These are phyloP conservation scores for Condylostoma magnum DNA, from an alignment of 169 alveolate genomes.

Conservation along the genomic window DNA sequence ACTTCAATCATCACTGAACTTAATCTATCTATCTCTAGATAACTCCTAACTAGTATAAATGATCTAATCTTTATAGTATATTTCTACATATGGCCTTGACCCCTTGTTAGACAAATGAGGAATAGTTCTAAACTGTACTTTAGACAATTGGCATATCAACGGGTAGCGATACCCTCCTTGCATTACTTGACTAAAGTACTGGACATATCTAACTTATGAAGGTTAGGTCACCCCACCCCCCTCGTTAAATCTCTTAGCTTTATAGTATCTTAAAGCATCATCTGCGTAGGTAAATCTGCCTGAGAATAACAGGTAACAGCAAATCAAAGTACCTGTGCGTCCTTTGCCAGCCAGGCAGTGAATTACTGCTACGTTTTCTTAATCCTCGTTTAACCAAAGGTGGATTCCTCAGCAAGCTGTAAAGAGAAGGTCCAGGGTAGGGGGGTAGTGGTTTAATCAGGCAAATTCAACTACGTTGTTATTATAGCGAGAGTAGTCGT, in stretches of 20 bases:
- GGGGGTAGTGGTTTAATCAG: slow-evolving; percentile 83
- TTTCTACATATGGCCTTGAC: slow-evolving; percentile 4
- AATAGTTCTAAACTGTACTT: slow-evolving; percentile 31
- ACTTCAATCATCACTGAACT: slow-evolving; percentile 28
- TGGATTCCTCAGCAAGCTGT: slow-evolving; percentile 70
- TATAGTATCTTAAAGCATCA: slow-evolving; percentile 72
- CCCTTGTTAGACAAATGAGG: slow-evolving; percentile 10
- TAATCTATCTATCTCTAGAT: slow-evolving; percentile 23
- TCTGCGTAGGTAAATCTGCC: slow-evolving; percentile 67
- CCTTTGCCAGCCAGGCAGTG: slow-evolving; percentile 90
- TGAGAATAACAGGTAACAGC: slow-evolving; percentile 71
- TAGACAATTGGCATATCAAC: slow-evolving; percentile 3
- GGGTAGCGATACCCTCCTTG: slow-evolving; percentile 33
- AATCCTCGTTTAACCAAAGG: slow-evolving; percentile 39
- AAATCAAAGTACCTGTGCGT: slow-evolving; percentile 85
- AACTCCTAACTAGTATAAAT: slow-evolving; percentile 9
- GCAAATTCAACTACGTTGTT: slow-evolving; percentile 50
- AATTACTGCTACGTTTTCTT: slow-evolving; percentile 67
- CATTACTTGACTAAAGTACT: slow-evolving; percentile 61
- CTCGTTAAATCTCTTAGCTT: slow-evolving; percentile 68
- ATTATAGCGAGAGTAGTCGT: slow-evolving; percentile 62
- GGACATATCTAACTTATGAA: slow-evolving; percentile 76
- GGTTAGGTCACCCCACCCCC: slow-evolving; percentile 87
- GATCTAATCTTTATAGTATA: not conserved
- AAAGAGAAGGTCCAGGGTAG: slow-evolving; percentile 68